These are phyloP conservation scores for Monascus purpureus DNA, from an alignment of 495 filamentous ascomycete species.

Conservation along the genomic window DNA sequence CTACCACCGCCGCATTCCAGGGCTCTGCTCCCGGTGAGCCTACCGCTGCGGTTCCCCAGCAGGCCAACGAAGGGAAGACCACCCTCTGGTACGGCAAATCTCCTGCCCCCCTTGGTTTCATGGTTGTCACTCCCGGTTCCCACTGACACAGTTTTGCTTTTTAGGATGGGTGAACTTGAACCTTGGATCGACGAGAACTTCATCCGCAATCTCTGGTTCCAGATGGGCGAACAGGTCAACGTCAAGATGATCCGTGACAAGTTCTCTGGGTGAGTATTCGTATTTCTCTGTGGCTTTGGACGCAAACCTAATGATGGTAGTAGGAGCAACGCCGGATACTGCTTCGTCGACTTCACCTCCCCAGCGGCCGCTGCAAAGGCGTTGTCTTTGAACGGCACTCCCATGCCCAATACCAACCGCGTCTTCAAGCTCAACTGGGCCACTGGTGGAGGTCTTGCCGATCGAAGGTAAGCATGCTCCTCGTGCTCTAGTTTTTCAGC, in stretches of 20 bases:
- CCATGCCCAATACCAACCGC: constrained; percentile 87
- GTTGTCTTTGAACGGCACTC: constrained; percentile 70
- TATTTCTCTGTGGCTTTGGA: constrained; percentile 2
- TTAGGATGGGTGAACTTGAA: constrained; percentile 97
- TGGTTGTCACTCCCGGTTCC: no score
- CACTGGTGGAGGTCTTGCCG: constrained; percentile 87
- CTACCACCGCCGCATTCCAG: constrained; percentile 39
- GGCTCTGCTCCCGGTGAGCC: constrained; percentile 38
- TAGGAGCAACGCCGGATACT: constrained; percentile 93
- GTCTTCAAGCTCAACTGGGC: constrained; percentile 99
- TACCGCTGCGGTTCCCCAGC: constrained; percentile 37
- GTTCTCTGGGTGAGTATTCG: constrained; percentile 80
- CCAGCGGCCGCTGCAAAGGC: constrained; percentile 84
- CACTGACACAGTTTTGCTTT: no score
- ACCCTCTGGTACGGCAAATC: constrained; percentile 65
- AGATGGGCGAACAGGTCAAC: constrained; percentile 84
- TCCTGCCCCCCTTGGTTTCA: no score
- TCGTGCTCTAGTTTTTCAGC: neutral
- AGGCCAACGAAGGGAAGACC: constrained; percentile 56
- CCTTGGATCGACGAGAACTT: constrained; percentile 99
- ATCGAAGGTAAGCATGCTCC: constrained; percentile 55
- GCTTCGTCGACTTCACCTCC: constrained; percentile 87
- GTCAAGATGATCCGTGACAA: constrained; percentile 99
- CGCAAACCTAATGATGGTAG: constrained; percentile 34
- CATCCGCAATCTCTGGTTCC: constrained; percentile 84